Evolutionary conservation across 106 monocot genomes (phyloP), one percentile per base, ranked within the genome.

Genomic region (Dendrobium catenatum): DNA sequence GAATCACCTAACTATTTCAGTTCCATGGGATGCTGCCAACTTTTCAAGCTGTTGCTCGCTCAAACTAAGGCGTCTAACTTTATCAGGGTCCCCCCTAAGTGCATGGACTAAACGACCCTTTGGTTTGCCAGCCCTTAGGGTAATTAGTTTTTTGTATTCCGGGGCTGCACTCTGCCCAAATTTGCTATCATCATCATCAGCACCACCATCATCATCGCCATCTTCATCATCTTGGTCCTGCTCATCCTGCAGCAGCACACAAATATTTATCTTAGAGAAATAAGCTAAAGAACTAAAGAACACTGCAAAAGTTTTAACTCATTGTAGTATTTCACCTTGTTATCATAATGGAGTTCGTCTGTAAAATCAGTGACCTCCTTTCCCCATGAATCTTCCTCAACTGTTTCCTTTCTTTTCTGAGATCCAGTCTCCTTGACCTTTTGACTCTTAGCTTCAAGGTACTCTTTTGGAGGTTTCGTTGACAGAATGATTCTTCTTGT

Each of bases 391-490:
- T 82, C 87, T 41, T 91, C 94, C 27, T 90, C 92, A 42, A 56
- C 78, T 68, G 61, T 29, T 47, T 79, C 81, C 61, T 86, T 86
- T 17, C 37, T 59, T 27, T 73, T 85, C 42, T 82, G 58, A 68
- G 79, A 54, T 37, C 78, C 90, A 78, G 51, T 43, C 22, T 83
- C 84, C 11, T 87, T 86, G 46, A 85, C 91, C 55, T 87, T 87
- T 33, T 72, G 66, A 68, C 49, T 79, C 77, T 94, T 89, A 29
- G 87, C 79, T 78, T 87, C 86, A 46, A 90, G 90, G 59, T 92
- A 95, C 51, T 93, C 92, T 82, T 93, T 90, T 76, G 92, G 95
- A 20, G 95, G 95, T 82, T 95, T 95, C 5, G 92, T 95, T 64
- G 95, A 95, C 68, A 95, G 82, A 43, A 93, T 87, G 46, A 95